phyloP scores from a whole-genome alignment of 495 filamentous ascomycete genomes.

The Recurvomyces mirabilis region DNA sequence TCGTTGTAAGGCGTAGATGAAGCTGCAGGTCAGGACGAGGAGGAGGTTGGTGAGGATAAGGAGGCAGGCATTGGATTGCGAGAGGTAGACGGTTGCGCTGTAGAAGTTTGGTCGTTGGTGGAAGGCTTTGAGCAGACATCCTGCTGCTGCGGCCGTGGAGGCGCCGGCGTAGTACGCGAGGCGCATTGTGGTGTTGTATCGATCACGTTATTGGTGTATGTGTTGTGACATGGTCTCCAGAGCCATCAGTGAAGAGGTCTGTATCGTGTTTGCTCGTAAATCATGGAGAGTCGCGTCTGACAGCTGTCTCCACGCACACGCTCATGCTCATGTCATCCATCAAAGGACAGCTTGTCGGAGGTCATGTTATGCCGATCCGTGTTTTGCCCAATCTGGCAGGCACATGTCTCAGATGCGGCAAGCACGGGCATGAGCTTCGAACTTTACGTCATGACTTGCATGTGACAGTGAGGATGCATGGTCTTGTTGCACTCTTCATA shows the following conservation, averaged over 20 bases:
- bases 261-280: too few relatives aligned
- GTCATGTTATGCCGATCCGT: too few relatives aligned
- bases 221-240: neutral
- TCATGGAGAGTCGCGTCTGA: too few relatives aligned
- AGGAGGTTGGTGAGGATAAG: conserved; percentile 91
- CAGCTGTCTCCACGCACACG: too few relatives aligned
- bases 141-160: conserved; percentile 66
- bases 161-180: conserved; percentile 19
- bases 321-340: too few relatives aligned
- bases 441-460: too few relatives aligned
- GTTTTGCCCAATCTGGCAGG: too few relatives aligned
- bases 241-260: neutral
- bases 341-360: neutral
- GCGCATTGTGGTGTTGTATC: conserved; percentile 9
- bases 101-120: conserved; percentile 96
- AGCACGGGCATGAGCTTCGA: too few relatives aligned
- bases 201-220: neutral
- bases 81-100: conserved; percentile 87
- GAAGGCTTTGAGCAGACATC: conserved; percentile 78
- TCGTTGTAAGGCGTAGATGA: conserved; percentile 78
- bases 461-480: too few relatives aligned
- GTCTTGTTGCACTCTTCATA: too few relatives aligned
- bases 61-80: conserved; percentile 86
- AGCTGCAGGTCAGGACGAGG: conserved; percentile 52
- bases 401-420: too few relatives aligned